A percentile compares a stretch with the other conserved stretches of the same genome.
Evolutionary conservation across 331 rosid genomes (phyloP).

Genomic region (Quercus lobata): DNA sequence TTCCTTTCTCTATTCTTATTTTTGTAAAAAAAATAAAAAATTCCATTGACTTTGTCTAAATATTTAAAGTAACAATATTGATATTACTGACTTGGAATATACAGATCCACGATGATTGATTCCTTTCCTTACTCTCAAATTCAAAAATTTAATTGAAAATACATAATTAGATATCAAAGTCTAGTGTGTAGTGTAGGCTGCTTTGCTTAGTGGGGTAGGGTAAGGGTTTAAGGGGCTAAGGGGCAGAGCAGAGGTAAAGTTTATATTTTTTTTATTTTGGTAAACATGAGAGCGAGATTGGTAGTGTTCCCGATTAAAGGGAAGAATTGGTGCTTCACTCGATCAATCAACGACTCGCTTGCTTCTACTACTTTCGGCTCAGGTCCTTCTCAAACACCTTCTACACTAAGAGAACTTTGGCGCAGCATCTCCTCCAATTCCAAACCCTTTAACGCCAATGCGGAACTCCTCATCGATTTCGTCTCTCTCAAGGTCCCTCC

Average conservation of each 20-base stretch:
- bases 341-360: slow-evolving; percentile 48
- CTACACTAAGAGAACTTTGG: slow-evolving; percentile 64
- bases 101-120: too few relatives aligned
- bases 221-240: not conserved
- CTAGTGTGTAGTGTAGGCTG: too few relatives aligned
- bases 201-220: too few relatives aligned
- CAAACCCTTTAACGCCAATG: slow-evolving; percentile 57
- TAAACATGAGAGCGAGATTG: slow-evolving; percentile 79
- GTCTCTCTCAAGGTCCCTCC: slow-evolving; percentile 57
- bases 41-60: too few relatives aligned
- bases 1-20: too few relatives aligned
- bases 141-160: too few relatives aligned
- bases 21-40: too few relatives aligned
- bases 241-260: not conserved
- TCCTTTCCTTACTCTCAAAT: too few relatives aligned
- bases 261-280: not conserved
- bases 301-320: slow-evolving; percentile 82
- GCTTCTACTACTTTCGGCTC: slow-evolving; percentile 23
- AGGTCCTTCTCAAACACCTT: slow-evolving; percentile 43
- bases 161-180: too few relatives aligned
- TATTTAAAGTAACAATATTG: too few relatives aligned
- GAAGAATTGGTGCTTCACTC: slow-evolving; percentile 78
- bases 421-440: slow-evolving; percentile 25
- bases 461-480: slow-evolving; percentile 60
- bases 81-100: too few relatives aligned